Conservation (phyloP, 352 stramenopile species). For the Pythium insidiosum region DNA sequence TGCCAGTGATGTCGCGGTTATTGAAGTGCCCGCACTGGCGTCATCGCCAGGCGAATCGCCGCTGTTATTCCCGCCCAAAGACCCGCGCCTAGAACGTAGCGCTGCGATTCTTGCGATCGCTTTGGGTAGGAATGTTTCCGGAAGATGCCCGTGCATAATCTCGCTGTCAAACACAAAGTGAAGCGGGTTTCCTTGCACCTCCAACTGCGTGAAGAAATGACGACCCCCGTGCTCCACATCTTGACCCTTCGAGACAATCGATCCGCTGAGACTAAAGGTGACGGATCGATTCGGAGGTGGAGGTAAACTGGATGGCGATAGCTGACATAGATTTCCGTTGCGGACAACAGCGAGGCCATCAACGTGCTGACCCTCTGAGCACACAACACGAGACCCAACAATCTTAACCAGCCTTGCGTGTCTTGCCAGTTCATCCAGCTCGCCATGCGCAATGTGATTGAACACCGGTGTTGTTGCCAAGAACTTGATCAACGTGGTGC, state of each 20-base stretch:
- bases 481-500: no score
- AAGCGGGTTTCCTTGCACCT: slow-evolving; percentile 34
- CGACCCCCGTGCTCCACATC: slow-evolving; percentile 14
- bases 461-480: no score
- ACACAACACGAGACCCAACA: slow-evolving; percentile 41
- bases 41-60: no score
- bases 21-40: no score
- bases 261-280: slow-evolving; percentile 39
- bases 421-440: no score
- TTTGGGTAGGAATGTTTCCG: slow-evolving; percentile 22
- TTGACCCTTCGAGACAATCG: slow-evolving; percentile 17
- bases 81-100: no score
- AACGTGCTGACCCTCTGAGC: slow-evolving; percentile 41
- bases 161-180: slow-evolving; percentile 35
- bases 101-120: neutral
- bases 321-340: slow-evolving; percentile 38
- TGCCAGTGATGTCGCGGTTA: no score
- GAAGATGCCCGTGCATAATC: slow-evolving; percentile 44
- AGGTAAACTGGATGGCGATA: slow-evolving; percentile 27
- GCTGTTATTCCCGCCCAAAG: no score
- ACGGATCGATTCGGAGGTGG: slow-evolving; percentile 36
- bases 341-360: slow-evolving; percentile 44
- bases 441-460: no score
- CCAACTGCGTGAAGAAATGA: slow-evolving; percentile 53
- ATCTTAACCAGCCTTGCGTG: no score